Evolutionary conservation across 2,329 filamentous ascomycete species (phyloP), one percentile per base, ranked within the genome.

Genomic region (Epichloe typhina): DNA sequence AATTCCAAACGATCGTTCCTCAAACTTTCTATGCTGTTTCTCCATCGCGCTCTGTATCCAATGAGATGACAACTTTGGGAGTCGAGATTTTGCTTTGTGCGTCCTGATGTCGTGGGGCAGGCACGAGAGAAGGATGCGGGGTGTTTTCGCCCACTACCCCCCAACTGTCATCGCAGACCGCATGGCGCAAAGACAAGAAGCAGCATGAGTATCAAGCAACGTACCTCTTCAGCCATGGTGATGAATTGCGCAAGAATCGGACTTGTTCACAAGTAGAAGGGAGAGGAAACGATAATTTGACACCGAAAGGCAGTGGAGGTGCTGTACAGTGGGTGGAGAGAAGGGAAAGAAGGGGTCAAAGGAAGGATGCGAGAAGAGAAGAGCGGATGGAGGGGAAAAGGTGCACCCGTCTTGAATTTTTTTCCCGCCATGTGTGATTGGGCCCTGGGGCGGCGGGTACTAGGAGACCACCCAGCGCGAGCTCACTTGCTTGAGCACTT

Each of bases 191-290:
- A 26, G 40, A 53, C 51, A 37, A 53, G 49, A 42, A 56, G 52
- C 45, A 47, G 35, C 31, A 42, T 39, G 40, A 41, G 49, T 47
- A 44, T 23, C 55, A 68, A 47, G 12, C 45, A 40, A 50, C 75
- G 72, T 71, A 79, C 76, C 65, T 77, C 75, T 57, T 79, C 76
- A 62, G 76, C 68, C 77, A 81, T 81, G 63, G 69, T 78, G 75
- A 72, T 66, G 66, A 66, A 67, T 68, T 71, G 64, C 60, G 62
- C 65, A 62, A 64, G 61, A 64, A 57, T 57, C 57, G 59, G 61
- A 12, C 55, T 64, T 58, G 57, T 58, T 38, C 39, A 35, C 40
- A 56, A 56, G 56, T 55, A 61, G 57, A 56, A 56, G 60, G 56
- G 54, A 58, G 53, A 57, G 55, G 58, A 53, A 55, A 53, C 53